Evolutionary conservation across 1,284 basidiomycete species (phyloP).

Genomic region (Rhodotorula sp.): DNA sequence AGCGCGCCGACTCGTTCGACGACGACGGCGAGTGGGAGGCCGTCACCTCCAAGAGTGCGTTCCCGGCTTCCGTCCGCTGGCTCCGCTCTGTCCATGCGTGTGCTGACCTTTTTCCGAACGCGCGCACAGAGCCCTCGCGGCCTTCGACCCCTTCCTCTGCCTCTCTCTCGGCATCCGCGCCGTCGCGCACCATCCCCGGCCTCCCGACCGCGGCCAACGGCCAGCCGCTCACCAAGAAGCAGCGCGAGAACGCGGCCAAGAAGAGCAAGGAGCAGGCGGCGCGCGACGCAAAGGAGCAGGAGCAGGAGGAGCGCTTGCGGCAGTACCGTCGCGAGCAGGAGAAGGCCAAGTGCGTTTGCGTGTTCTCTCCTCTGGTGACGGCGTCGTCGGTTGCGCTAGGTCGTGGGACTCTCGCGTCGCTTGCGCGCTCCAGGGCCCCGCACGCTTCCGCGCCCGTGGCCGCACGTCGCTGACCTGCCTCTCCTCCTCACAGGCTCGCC

Average conservation of each 20-base stretch:
- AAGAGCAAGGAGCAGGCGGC: slow-evolving; percentile 24
- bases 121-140: slow-evolving; percentile 25
- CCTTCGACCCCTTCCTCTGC: slow-evolving; percentile 17
- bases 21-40: slow-evolving; percentile 25
- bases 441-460: neutral
- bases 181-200: slow-evolving; percentile 22
- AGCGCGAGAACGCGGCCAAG: slow-evolving; percentile 34
- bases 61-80: neutral
- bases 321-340: slow-evolving; percentile 27
- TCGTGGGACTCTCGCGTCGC: neutral
- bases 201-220: slow-evolving; percentile 3
- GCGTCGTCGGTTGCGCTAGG: neutral
- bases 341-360: slow-evolving; percentile 22
- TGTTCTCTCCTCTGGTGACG: neutral
- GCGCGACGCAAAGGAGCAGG: slow-evolving; percentile 21
- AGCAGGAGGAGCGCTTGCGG: slow-evolving; percentile 27
- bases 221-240: slow-evolving; percentile 29
- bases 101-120: neutral
- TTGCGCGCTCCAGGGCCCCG: neutral
- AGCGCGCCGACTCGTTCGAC: slow-evolving; percentile 21
- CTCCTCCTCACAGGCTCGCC: slow-evolving; percentile 2
- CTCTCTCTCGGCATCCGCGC: neutral
- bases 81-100: no score
- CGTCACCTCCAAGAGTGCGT: slow-evolving; percentile 31
- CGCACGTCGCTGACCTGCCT: neutral